Conservation (phyloP, 805 yeast genomes). For the Candida caryicola region DNA sequence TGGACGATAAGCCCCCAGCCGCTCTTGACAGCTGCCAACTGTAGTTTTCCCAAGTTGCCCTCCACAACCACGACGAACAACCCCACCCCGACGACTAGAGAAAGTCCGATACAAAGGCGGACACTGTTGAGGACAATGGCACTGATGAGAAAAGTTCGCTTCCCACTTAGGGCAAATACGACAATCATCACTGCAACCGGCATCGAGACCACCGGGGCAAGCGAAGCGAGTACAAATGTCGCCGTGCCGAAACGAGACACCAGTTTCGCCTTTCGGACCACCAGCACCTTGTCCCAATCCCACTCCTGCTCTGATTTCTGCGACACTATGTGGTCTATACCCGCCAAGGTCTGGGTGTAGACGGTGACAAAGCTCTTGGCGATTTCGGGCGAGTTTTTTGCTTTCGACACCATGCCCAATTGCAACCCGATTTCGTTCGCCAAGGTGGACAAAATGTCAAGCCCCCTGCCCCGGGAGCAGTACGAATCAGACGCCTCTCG, state of each 20-base stretch:
- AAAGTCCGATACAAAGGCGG: neutral
- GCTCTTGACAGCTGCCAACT: neutral
- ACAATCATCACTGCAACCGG: neutral
- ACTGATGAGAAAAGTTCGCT: neutral
- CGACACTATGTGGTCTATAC: neutral
- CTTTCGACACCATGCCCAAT: slow-evolving; percentile 38
- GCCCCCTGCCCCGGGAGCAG: slow-evolving; percentile 39
- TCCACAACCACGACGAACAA: neutral
- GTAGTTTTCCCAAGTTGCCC: neutral
- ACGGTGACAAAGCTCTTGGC: slow-evolving; percentile 10
- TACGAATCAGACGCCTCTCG: slow-evolving; percentile 22
- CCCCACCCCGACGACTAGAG: neutral
- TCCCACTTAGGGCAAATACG: neutral
- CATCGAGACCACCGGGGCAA: neutral
- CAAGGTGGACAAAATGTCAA: slow-evolving; percentile 47
- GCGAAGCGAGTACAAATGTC: neutral
- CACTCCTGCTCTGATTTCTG: neutral
- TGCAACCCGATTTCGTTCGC: slow-evolving; percentile 51
- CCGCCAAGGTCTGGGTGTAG: slow-evolving; percentile 3
- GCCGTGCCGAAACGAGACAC: neutral
- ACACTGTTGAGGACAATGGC: neutral
- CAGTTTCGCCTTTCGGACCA: neutral
- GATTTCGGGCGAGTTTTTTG: slow-evolving; percentile 31
- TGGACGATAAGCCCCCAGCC: neutral
- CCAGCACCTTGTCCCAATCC: neutral